Conservation (phyloP, 1,139 yeast species). For the Neolecta irregularis region DNA sequence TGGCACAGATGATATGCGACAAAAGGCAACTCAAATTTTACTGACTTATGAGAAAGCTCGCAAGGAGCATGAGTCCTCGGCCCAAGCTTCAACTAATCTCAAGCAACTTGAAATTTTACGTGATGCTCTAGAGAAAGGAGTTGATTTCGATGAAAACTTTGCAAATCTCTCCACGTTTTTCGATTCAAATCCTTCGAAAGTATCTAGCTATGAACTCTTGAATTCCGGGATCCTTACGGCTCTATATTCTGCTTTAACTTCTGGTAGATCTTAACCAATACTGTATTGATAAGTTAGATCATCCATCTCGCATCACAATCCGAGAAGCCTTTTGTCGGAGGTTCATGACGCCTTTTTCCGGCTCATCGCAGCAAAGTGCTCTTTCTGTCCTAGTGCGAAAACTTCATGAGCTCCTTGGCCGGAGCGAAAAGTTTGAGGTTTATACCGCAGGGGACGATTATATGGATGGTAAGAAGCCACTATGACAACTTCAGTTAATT, state of each 20-base stretch:
- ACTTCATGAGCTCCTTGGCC: constrained; percentile 58
- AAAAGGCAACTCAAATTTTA: constrained; percentile 15
- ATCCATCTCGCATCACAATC: no score
- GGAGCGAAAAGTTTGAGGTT: constrained; percentile 65
- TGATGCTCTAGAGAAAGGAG: constrained; percentile 13
- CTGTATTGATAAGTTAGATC: no score
- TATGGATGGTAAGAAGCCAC: constrained; percentile 17
- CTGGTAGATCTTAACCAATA: no score
- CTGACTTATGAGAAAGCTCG: no score
- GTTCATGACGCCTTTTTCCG: neutral
- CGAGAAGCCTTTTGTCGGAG: no score
- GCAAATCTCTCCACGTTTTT: constrained; percentile 27
- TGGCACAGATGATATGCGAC: constrained; percentile 15
- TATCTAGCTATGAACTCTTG: constrained; percentile 64
- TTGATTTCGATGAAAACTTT: constrained; percentile 4
- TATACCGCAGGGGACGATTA: constrained; percentile 35
- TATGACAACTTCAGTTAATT: neutral
- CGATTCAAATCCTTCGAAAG: constrained; percentile 21
- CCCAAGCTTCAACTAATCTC: no score
- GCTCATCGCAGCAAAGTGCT: constrained; percentile 4
- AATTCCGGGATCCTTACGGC: constrained; percentile 49
- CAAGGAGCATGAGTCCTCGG: no score
- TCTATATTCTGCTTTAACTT: constrained; percentile 32
- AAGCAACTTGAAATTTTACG: constrained; percentile 16
- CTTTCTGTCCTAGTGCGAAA: constrained; percentile 31